These are phyloP conservation scores for Dalechampia spathulata DNA, from an alignment of 441 rosid genomes.

Conservation along the genomic window DNA sequence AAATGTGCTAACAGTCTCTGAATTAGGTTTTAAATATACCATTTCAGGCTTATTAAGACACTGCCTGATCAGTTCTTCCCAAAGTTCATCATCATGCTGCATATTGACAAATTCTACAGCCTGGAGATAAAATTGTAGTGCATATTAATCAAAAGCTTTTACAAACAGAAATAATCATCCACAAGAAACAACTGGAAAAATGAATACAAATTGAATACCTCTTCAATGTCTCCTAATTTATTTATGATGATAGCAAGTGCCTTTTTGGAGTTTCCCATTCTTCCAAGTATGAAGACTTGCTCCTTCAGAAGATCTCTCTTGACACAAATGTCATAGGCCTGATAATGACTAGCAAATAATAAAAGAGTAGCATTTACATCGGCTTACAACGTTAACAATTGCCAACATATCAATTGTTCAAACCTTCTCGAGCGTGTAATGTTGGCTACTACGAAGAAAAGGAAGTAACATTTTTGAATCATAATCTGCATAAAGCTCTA, in stretches of 20 bases:
- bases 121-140: constrained; percentile 38
- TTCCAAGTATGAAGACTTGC: constrained; percentile 96
- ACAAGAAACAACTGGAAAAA: constrained; percentile 11
- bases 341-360: constrained; percentile 14
- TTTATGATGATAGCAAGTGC: constrained; percentile 92
- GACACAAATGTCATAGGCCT: constrained; percentile 89
- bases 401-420: constrained; percentile 18
- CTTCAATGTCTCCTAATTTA: constrained; percentile 89
- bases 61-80: constrained; percentile 97
- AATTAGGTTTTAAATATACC: constrained; percentile 34
- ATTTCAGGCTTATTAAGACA: constrained; percentile 95
- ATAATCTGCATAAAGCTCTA: constrained; percentile 88
- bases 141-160: constrained; percentile 1
- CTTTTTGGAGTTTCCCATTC: constrained; percentile 94
- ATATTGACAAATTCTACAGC: constrained; percentile 95
- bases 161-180: not conserved
- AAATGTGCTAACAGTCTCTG: not conserved
- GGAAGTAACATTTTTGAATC: constrained; percentile 97
- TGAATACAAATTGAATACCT: constrained; percentile 42
- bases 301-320: constrained; percentile 74
- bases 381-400: constrained; percentile 5
- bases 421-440: constrained; percentile 97
- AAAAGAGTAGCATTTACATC: not conserved
- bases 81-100: constrained; percentile 98
- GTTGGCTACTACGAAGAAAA: constrained; percentile 97